Percentiles rank a stretch among this genome's conserved stretches.
phyloP scores from a whole-genome alignment of 1,284 basidiomycete genomes.

The Moesziomyces sp. region DNA sequence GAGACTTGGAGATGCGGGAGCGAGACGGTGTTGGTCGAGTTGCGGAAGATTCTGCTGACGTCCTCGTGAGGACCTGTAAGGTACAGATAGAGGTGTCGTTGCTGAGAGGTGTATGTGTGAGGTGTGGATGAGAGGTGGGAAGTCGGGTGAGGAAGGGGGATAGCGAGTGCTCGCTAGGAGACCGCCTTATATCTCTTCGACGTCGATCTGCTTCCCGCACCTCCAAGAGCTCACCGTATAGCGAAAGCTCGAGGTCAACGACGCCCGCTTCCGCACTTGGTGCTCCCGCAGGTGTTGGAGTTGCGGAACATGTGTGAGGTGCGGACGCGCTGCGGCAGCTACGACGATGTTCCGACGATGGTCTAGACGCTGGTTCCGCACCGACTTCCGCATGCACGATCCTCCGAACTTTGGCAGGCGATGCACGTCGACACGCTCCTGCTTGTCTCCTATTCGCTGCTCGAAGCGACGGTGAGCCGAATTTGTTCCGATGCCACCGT shows the following conservation, averaged over 20 bases:
- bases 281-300: neutral
- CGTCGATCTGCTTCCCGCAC: neutral
- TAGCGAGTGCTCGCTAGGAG: neutral
- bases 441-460: too few species aligned
- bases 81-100: neutral
- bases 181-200: conserved; percentile 9
- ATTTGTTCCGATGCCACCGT: too few species aligned
- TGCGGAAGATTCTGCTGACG: neutral
- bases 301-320: neutral
- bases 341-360: neutral
- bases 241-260: neutral
- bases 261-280: neutral
- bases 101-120: neutral
- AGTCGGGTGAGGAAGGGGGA: conserved; percentile 5
- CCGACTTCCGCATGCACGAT: neutral
- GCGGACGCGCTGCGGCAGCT: neutral
- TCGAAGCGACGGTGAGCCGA: too few species aligned
- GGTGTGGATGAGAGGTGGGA: neutral
- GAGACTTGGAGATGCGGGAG: neutral
- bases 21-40: neutral
- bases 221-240: neutral
- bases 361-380: neutral
- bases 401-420: too few species aligned
- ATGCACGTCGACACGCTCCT: too few species aligned
- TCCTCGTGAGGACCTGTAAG: neutral